A percentile compares a stretch with the other conserved stretches of the same genome.
phyloP scores from a whole-genome alignment of 2,329 filamentous ascomycete species.

The Phyllosticta citribraziliensis region DNA sequence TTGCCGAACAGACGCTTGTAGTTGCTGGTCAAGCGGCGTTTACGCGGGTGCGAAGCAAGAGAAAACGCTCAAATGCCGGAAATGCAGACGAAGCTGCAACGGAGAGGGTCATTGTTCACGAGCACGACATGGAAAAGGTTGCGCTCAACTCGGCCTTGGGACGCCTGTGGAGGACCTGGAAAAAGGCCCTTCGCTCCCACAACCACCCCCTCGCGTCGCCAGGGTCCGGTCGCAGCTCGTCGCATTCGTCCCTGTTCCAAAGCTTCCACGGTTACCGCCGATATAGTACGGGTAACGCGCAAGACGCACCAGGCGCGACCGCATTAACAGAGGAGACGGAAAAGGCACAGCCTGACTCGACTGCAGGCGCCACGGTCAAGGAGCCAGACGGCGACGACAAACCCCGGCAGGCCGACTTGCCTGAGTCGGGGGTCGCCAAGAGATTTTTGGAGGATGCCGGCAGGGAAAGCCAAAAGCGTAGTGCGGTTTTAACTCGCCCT shows the following conservation, averaged over 20 bases:
- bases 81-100: slow-evolving; percentile 42
- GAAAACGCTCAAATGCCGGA: slow-evolving; percentile 22
- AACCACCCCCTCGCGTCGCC: slow-evolving; percentile 18
- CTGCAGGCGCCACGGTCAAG: background rate
- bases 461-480: background rate
- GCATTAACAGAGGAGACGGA: background rate
- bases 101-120: slow-evolving; percentile 69
- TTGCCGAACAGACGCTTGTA: slow-evolving; percentile 85
- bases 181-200: slow-evolving; percentile 60
- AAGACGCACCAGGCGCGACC: slow-evolving; percentile 5
- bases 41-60: slow-evolving; percentile 43
- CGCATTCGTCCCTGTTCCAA: background rate
- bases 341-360: background rate
- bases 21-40: slow-evolving; percentile 78
- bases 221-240: background rate
- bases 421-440: background rate
- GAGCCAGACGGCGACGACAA: background rate
- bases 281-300: slow-evolving; percentile 8
- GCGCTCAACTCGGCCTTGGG: slow-evolving; percentile 83
- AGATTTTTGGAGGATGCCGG: background rate
- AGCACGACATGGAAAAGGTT: slow-evolving; percentile 85
- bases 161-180: slow-evolving; percentile 88
- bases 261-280: background rate
- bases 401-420: background rate
- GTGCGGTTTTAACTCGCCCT: background rate